Conservation (phyloP, 1,284 basidiomycete genomes). For the Vanrija humicola region DNA sequence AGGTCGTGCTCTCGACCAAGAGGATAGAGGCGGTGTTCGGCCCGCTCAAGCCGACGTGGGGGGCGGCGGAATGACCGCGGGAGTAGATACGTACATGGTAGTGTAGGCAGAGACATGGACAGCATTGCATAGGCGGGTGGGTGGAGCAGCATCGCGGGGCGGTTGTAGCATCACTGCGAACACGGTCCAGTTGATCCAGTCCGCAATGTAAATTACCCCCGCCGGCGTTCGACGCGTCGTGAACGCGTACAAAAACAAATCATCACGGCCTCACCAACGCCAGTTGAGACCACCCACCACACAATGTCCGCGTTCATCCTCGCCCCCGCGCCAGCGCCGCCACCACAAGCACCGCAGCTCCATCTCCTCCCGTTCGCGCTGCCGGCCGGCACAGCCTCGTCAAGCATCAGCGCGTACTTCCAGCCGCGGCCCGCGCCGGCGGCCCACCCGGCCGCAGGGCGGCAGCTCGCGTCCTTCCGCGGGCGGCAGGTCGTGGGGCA, state of each 20-base stretch:
- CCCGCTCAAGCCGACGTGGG: not conserved
- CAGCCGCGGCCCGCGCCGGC: slow-evolving; percentile 27
- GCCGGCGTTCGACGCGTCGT: too few species aligned
- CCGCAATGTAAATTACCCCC: too few species aligned
- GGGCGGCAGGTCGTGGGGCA: slow-evolving; percentile 38
- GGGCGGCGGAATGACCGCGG: too few species aligned
- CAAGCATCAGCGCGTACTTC: slow-evolving; percentile 29
- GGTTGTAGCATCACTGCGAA: too few species aligned
- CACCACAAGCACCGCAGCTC: slow-evolving; percentile 6
- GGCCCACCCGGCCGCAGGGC: slow-evolving; percentile 6
- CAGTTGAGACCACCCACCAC: not conserved
- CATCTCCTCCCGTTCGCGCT: slow-evolving; percentile 43
- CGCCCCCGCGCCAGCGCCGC: not conserved
- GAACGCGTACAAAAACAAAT: too few species aligned
- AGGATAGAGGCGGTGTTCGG: slow-evolving; percentile 17
- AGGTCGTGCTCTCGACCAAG: slow-evolving; percentile 9
- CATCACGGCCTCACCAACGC: too few species aligned
- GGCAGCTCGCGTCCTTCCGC: slow-evolving; percentile 33
- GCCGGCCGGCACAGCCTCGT: slow-evolving; percentile 10
- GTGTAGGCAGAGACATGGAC: too few species aligned
- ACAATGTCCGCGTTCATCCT: slow-evolving; percentile 14
- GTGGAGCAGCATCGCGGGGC: too few species aligned
- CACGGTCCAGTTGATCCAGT: too few species aligned
- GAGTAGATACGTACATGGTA: too few species aligned
- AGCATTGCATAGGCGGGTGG: too few species aligned